Percentiles rank a stretch among this genome's conserved stretches.
phyloP scores from a whole-genome alignment of 805 yeast genomes.

The Candida xyloterini region DNA sequence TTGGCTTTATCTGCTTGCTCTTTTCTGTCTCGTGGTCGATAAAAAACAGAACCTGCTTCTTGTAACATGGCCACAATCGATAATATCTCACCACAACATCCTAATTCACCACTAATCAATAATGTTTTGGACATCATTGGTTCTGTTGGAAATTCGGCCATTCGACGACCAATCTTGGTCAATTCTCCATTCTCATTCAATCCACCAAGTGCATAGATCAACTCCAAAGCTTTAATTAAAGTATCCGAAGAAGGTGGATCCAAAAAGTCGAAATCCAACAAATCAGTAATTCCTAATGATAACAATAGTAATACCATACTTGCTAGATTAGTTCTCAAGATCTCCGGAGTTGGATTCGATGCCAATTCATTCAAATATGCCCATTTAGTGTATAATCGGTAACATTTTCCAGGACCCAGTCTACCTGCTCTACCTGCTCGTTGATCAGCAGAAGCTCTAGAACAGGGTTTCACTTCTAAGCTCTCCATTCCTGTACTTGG shows the following conservation, averaged over 20 bases:
- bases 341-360: slow-evolving; percentile 84
- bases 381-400: slow-evolving; percentile 80
- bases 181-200: slow-evolving; percentile 74
- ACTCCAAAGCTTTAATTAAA: slow-evolving; percentile 70
- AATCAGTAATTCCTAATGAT: slow-evolving; percentile 81
- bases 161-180: slow-evolving; percentile 72
- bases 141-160: slow-evolving; percentile 91
- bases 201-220: slow-evolving; percentile 85
- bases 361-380: slow-evolving; percentile 76
- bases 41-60: slow-evolving; percentile 69
- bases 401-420: slow-evolving; percentile 95
- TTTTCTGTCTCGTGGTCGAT: slow-evolving; percentile 64
- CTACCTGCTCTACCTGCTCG: slow-evolving; percentile 98
- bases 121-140: slow-evolving; percentile 84
- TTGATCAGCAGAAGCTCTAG: slow-evolving; percentile 94
- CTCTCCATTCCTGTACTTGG: slow-evolving; percentile 88
- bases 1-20: slow-evolving; percentile 64
- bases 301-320: slow-evolving; percentile 72
- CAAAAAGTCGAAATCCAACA: slow-evolving; percentile 82
- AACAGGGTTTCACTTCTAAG: slow-evolving; percentile 80
- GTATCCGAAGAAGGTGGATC: slow-evolving; percentile 82
- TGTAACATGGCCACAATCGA: slow-evolving; percentile 81
- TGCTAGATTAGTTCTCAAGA: slow-evolving; percentile 77
- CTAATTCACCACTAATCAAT: slow-evolving; percentile 54
- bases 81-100: slow-evolving; percentile 66